Percentiles rank a stretch among this genome's conserved stretches.
phyloP scores from a whole-genome alignment of 768 basidiomycete species.

The Asterophora lycoperdoides region DNA sequence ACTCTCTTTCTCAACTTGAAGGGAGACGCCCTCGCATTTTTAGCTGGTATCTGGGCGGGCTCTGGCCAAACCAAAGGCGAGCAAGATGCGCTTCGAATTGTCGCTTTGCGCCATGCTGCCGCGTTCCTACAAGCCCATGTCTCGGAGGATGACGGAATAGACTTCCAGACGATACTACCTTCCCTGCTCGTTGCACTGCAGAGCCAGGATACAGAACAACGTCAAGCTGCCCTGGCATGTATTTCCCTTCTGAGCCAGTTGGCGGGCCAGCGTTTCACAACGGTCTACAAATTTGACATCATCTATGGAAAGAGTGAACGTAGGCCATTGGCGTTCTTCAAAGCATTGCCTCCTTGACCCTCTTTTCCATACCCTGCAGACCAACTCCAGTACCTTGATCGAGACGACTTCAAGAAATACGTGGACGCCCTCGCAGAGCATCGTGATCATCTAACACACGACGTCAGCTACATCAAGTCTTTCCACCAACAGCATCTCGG shows the following conservation, averaged over 20 bases:
- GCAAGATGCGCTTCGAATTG: conserved; percentile 35
- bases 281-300: conserved; percentile 68
- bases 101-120: conserved; percentile 68
- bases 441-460: conserved; percentile 55
- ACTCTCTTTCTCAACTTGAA: conserved; percentile 64
- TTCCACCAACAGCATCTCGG: conserved; percentile 59
- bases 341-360: conserved; percentile 1
- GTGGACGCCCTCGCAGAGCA: conserved; percentile 45
- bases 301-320: conserved; percentile 64
- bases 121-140: conserved; percentile 80
- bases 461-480: conserved; percentile 50
- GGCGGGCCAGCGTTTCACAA: conserved; percentile 39
- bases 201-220: conserved; percentile 35
- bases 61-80: conserved; percentile 21
- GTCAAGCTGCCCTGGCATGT: conserved; percentile 53
- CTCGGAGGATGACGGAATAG: conserved; percentile 46
- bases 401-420: conserved; percentile 58
- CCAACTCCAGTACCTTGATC: conserved; percentile 67
- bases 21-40: conserved; percentile 72
- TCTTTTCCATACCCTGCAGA: conserved; percentile 16
- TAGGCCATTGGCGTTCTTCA: conserved; percentile 27
- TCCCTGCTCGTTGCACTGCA: conserved; percentile 61
- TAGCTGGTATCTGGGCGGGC: conserved; percentile 64
- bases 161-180: conserved; percentile 80
- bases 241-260: conserved; percentile 43